Conservation (phyloP, 2,329 filamentous ascomycete species). For the Neofusicoccum sp. region DNA sequence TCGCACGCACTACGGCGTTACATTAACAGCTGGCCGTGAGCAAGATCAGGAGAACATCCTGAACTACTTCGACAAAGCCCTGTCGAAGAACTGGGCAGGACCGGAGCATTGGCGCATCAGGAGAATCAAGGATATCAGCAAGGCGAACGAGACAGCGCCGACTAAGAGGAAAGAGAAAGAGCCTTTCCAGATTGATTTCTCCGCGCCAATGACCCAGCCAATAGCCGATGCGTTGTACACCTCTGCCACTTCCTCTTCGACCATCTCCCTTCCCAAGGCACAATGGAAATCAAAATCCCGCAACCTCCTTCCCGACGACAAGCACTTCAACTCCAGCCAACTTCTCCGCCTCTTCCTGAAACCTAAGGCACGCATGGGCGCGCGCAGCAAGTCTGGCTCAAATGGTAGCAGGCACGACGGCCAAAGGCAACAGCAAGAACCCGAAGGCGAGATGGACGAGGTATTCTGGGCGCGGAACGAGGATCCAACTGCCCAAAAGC, state of each 20-base stretch:
- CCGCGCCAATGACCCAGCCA: conserved; percentile 69
- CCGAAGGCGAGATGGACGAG: conserved; percentile 84
- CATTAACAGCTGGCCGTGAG: conserved; percentile 70
- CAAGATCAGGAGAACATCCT: conserved; percentile 90
- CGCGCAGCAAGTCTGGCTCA: conserved; percentile 52
- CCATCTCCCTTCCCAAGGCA: conserved; percentile 85
- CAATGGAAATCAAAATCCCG: conserved; percentile 94
- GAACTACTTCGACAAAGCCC: conserved; percentile 95
- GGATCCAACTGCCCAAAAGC: not conserved
- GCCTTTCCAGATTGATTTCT: conserved; percentile 91
- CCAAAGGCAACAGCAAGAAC: conserved; percentile 46
- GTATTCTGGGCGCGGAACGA: conserved; percentile 77
- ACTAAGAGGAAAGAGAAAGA: conserved; percentile 90
- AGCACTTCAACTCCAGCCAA: conserved; percentile 95
- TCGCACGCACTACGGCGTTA: conserved; percentile 75
- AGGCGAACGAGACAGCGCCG: conserved; percentile 60
- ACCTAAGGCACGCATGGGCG: conserved; percentile 82
- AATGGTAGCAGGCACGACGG: conserved; percentile 25
- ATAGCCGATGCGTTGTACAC: conserved; percentile 80
- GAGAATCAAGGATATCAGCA: conserved; percentile 76
- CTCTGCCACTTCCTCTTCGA: conserved; percentile 74
- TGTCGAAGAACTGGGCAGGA: conserved; percentile 96
- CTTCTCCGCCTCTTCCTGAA: conserved; percentile 90
- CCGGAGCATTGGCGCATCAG: conserved; percentile 99
- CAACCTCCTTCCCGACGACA: conserved; percentile 94